Percentiles rank a stretch among this genome's conserved stretches.
phyloP scores from a whole-genome alignment of 441 rosid species.

The Pelargonium fulgidum region DNA sequence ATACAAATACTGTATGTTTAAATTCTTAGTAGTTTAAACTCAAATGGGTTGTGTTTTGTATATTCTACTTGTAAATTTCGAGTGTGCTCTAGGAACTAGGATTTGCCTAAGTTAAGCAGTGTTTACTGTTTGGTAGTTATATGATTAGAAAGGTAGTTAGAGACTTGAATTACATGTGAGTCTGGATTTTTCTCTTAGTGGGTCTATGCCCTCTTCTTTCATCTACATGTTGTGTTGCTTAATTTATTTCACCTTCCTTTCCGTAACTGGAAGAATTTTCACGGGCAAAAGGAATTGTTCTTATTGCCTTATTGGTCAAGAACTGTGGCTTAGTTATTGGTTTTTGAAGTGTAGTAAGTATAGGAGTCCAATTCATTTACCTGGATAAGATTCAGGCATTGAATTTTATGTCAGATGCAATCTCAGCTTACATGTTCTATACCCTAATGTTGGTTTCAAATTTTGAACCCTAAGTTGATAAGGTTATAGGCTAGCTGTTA shows the following conservation, averaged over 20 bases:
- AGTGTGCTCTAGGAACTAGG: not conserved
- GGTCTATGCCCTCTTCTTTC: not conserved
- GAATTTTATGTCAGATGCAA: not conserved
- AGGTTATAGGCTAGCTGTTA: not conserved
- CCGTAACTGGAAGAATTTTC: not conserved
- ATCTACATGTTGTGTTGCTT: not conserved
- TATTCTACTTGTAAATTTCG: not conserved
- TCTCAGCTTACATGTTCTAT: not conserved
- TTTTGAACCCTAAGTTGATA: not conserved
- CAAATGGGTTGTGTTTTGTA: not conserved
- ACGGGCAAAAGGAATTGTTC: not conserved
- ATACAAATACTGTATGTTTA: not conserved
- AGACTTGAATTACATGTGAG: not conserved
- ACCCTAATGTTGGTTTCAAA: not conserved
- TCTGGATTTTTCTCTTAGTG: not conserved
- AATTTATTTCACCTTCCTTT: not conserved
- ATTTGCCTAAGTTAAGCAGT: not conserved
- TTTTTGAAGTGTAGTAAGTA: not conserved
- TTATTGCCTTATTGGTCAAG: not conserved
- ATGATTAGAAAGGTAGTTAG: not conserved
- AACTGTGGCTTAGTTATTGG: not conserved
- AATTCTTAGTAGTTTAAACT: not conserved
- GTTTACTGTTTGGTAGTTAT: slow-evolving; percentile 2
- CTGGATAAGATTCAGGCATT: not conserved
- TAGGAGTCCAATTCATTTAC: not conserved